Evolutionary conservation across 83 land plant genomes (phyloP).

Genomic region (Thuja plicata): DNA sequence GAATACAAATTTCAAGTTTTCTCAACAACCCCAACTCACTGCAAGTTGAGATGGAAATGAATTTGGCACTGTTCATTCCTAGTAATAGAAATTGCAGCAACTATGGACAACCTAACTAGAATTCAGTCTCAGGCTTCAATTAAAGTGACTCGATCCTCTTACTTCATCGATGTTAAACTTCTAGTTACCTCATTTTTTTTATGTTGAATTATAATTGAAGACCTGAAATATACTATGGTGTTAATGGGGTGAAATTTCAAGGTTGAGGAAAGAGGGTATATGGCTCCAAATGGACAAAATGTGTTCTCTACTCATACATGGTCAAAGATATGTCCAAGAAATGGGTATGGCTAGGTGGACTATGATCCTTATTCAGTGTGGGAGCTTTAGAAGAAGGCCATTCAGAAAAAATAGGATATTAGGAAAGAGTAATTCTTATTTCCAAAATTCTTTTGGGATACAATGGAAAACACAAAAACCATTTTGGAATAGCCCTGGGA

Average conservation of each 20-base stretch:
- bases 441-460: too few species aligned
- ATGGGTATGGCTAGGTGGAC: constrained; percentile 2
- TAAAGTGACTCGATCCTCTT: not conserved
- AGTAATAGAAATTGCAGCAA: not conserved
- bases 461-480: too few species aligned
- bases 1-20: not conserved
- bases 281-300: not conserved
- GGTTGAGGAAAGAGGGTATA: not conserved
- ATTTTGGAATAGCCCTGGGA: too few species aligned
- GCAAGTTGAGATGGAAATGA: too few species aligned
- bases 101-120: not conserved
- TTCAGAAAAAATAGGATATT: too few species aligned
- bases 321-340: not conserved
- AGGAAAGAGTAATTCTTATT: too few species aligned
- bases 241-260: not conserved
- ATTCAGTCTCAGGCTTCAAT: not conserved
- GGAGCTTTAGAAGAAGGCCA: too few species aligned
- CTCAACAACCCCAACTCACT: not conserved
- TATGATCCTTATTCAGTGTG: not conserved
- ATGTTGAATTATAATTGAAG: not conserved
- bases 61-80: not conserved
- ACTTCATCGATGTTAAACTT: not conserved
- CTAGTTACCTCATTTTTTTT: not conserved
- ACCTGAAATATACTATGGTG: too few species aligned
- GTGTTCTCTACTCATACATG: not conserved